These are phyloP conservation scores for Coemansia interrupta DNA, from an alignment of 192 early-diverging fungal species.

Conservation along the genomic window DNA sequence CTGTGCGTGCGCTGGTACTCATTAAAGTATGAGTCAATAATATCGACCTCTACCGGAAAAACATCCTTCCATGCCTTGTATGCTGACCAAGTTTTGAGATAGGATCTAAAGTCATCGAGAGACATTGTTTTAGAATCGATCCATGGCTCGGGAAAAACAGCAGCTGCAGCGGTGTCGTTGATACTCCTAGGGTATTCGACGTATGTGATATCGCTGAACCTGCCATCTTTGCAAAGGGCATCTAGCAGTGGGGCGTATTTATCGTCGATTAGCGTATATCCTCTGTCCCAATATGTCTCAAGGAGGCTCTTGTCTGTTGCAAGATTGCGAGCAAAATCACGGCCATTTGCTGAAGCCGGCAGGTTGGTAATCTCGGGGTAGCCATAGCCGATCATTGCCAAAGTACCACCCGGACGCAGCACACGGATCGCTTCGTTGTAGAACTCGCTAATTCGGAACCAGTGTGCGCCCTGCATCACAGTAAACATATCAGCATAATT, in stretches of 20 bases:
- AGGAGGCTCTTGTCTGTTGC: constrained; percentile 12
- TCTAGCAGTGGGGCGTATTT: constrained; percentile 11
- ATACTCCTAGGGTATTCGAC: constrained; percentile 10
- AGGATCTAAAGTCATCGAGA: constrained; percentile 13
- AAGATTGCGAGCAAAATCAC: constrained; percentile 15
- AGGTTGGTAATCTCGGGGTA: constrained; percentile 22
- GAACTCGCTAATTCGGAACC: constrained; percentile 23
- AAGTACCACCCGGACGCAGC: constrained; percentile 31
- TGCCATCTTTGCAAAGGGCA: not conserved
- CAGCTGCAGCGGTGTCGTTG: not conserved
- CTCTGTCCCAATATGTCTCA: constrained; percentile 21
- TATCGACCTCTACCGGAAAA: constrained; percentile 5
- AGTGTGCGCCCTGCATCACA: constrained; percentile 42
- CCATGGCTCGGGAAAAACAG: constrained; percentile 16
- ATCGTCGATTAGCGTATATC: constrained; percentile 14
- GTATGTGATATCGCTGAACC: constrained; percentile 13
- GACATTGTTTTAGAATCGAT: constrained; percentile 16
- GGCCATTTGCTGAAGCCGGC: constrained; percentile 15
- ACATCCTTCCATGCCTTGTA: constrained; percentile 30
- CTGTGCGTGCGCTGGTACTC: constrained; percentile 6
- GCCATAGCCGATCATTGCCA: constrained; percentile 34
- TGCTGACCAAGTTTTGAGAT: constrained; percentile 37
- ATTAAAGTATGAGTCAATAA: constrained; percentile 22
- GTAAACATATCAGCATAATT: constrained; percentile 30
- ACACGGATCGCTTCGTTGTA: constrained; percentile 28